Percentiles rank a stretch among this genome's conserved stretches.
Conservation (phyloP, 2,329 filamentous ascomycete species). For the Paecilomyces sp. region DNA sequence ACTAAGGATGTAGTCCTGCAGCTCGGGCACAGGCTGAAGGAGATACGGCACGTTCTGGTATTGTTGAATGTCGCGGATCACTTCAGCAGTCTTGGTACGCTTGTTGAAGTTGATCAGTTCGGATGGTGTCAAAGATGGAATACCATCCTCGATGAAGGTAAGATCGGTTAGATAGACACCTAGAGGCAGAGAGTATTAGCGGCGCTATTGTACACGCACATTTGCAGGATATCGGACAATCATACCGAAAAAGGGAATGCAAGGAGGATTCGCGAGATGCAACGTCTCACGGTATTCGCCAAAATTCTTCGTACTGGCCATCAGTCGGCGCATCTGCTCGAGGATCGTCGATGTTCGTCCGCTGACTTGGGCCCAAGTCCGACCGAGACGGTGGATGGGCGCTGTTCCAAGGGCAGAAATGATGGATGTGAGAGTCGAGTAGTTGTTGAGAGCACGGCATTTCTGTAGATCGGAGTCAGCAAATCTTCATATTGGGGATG, state of each 20-base stretch:
- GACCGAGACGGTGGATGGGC: constrained; percentile 84
- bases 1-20: constrained; percentile 93
- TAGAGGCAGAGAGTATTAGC: constrained; percentile 26
- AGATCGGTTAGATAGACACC: constrained; percentile 95
- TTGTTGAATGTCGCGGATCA: constrained; percentile 96
- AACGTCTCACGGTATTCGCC: constrained; percentile 90
- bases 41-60: constrained; percentile 98
- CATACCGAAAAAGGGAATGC: constrained; percentile 95
- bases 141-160: constrained; percentile 97
- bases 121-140: constrained; percentile 91
- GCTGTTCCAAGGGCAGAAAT: constrained; percentile 93
- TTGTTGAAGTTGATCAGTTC: constrained; percentile 98
- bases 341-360: constrained; percentile 71
- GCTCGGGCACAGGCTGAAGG: constrained; percentile 77
- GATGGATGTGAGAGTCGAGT: constrained; percentile 93
- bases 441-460: constrained; percentile 91
- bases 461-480: constrained; percentile 51
- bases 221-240: neutral
- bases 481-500: neutral
- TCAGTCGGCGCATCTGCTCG: constrained; percentile 86
- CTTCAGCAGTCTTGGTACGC: constrained; percentile 93
- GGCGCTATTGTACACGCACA: neutral
- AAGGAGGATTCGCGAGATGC: constrained; percentile 88
- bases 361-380: constrained; percentile 92
- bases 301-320: constrained; percentile 98